A percentile compares a stretch with the other conserved stretches of the same genome.
These are phyloP conservation scores for Fusarium xyrophilum DNA, from an alignment of 2,329 filamentous ascomycete species.

Conservation along the genomic window DNA sequence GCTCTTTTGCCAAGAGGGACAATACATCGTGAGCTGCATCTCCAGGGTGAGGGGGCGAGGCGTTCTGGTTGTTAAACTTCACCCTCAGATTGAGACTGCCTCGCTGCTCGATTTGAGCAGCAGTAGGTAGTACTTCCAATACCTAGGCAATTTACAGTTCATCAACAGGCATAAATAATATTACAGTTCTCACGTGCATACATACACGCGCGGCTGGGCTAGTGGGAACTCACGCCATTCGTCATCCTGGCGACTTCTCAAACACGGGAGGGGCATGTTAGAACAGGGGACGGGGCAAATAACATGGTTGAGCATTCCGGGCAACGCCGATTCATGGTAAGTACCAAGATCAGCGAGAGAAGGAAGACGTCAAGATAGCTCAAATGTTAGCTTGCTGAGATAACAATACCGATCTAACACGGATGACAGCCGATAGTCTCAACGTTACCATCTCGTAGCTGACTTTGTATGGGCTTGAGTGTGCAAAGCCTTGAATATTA, in stretches of 20 bases:
- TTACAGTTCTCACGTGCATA: constrained; percentile 33
- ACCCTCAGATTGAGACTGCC: too few relatives aligned
- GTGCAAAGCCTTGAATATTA: background rate
- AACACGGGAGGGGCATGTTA: constrained; percentile 11
- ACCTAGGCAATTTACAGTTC: constrained; percentile 13
- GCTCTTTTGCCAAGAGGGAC: too few relatives aligned
- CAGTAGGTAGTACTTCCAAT: background rate
- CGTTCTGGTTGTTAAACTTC: too few relatives aligned
- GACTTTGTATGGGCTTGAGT: background rate
- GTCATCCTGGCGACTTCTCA: constrained; percentile 19
- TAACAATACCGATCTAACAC: background rate
- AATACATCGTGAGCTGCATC: too few relatives aligned
- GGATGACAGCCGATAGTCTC: background rate
- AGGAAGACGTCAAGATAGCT: background rate
- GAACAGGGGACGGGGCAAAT: constrained; percentile 8
- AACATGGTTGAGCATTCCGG: background rate
- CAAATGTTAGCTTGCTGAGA: background rate
- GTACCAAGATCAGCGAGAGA: background rate
- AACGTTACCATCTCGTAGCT: background rate
- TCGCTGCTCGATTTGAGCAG: too few relatives aligned
- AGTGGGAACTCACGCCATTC: constrained; percentile 17
- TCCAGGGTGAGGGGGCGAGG: too few relatives aligned
- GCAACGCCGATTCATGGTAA: background rate
- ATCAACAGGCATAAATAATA: constrained; percentile 3
- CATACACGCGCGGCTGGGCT: constrained; percentile 34